Percentiles rank a stretch among this genome's conserved stretches.
Conservation (phyloP, 2,329 filamentous ascomycete species). For the Basipetospora sp. region DNA sequence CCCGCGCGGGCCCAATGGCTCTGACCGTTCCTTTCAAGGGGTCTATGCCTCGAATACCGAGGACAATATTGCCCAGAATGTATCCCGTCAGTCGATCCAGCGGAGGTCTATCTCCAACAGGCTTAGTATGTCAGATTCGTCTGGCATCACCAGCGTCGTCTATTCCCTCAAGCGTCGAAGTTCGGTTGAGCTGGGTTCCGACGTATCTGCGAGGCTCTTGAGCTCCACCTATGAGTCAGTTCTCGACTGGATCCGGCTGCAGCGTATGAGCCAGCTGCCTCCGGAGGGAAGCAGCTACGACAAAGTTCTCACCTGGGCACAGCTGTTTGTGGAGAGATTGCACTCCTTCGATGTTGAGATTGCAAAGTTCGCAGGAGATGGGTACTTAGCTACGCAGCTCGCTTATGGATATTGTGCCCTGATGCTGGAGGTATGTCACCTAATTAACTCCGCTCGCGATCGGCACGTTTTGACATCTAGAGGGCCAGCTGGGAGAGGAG, state of each 20-base stretch:
- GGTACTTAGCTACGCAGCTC: conserved; percentile 14
- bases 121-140: conserved; percentile 10
- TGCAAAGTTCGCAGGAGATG: conserved; percentile 21
- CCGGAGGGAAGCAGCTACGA: conserved; percentile 26
- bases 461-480: no score
- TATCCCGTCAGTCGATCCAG: neutral
- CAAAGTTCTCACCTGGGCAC: conserved; percentile 24
- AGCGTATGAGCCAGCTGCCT: conserved; percentile 23
- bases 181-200: conserved; percentile 16
- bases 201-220: conserved; percentile 15
- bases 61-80: neutral
- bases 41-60: neutral
- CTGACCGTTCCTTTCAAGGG: neutral
- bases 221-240: conserved; percentile 15
- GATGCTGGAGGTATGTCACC: conserved; percentile 12
- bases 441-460: no score
- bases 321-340: conserved; percentile 22
- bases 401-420: conserved; percentile 12
- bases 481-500: conserved; percentile 11
- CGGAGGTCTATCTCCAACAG: neutral
- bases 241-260: conserved; percentile 21
- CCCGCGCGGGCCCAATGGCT: neutral
- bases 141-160: conserved; percentile 17
- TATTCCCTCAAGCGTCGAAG: conserved; percentile 16
- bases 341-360: conserved; percentile 22